Conservation (phyloP, 257 asterid genomes). For the Agastache rugosa region DNA sequence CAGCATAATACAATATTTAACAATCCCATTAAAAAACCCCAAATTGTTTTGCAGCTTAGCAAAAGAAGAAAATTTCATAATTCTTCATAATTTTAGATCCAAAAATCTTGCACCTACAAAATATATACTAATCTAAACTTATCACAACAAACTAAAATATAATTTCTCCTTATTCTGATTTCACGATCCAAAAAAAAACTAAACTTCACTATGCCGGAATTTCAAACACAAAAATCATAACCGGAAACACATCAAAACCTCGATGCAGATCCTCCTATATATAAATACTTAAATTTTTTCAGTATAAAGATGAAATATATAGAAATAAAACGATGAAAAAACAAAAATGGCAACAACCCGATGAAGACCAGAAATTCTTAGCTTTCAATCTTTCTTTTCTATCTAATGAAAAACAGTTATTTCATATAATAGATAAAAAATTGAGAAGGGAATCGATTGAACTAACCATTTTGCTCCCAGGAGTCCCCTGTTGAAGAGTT, state of each 20-base stretch:
- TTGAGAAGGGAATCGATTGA: conserved; percentile 28
- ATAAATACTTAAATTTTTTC: background rate
- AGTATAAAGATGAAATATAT: conserved; percentile 1
- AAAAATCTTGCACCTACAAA: conserved; percentile 6
- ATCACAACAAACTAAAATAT: background rate
- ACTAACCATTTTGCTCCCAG: conserved; percentile 87
- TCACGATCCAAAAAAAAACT: background rate
- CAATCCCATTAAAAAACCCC: background rate
- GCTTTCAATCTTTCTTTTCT: background rate
- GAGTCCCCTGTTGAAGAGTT: conserved; percentile 87
- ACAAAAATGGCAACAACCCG: background rate
- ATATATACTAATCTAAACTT: background rate
- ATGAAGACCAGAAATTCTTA: conserved; percentile 21
- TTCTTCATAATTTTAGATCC: conserved; percentile 24
- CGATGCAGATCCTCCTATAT: background rate
- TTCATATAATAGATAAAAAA: conserved; percentile 1
- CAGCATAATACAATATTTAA: background rate
- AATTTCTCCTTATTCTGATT: background rate
- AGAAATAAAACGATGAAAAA: conserved; percentile 8
- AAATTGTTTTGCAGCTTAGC: background rate
- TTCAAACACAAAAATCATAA: background rate
- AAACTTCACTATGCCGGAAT: background rate
- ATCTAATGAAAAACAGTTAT: background rate
- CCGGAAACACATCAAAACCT: background rate
- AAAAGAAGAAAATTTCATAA: background rate